Evolutionary conservation across 371 early-diverging fungal genomes (phyloP), one percentile per base, ranked within the genome.

Genomic region (Mortierella sp.): DNA sequence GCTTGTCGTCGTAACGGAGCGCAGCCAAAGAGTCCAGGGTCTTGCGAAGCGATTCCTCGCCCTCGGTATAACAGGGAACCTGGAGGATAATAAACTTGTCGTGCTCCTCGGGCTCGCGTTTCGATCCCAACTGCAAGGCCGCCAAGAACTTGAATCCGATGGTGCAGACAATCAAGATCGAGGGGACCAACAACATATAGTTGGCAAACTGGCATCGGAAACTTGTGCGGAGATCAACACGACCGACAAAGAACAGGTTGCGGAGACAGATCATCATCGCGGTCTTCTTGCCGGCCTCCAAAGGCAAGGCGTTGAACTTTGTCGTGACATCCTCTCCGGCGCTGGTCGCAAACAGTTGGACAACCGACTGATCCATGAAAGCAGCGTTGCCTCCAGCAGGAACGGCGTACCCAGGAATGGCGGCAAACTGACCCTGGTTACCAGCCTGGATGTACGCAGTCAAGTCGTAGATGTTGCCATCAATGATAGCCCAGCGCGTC

Each of bases 1-100:
- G 95, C 32, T 96, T 11, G 98, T 98, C 6, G 90, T 92, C 49
- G 97, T 96, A 72, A 99, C 92, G 70, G 98, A 98, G 87, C 99
- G 92, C 90, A 16, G 98, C 95, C 48, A 99, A 88, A n/a, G 99
- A 98, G 81, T 99, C 98, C 71, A 99, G 93, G 0, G 99, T 99
- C 76, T 94, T 90, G 71, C 93, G 92, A n/a, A 99, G 90, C 4
- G 98, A 98, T 43, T 97, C 97, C 83, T 99, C 98, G 46, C 97
- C 96, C 89, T 98, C 99, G 24, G 97, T 96, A 86, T 99, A 99
- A 80, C 96, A 96, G 0, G 98, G 97, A 5, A 96, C 95, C 43
- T 96, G 84, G 56, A 95, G 91, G 76, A 98, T 94, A 56, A 95
- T 95, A 81, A 98, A 98, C 75, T 95, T 93, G 89, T 96, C 95